phyloP scores from a whole-genome alignment of 2,329 filamentous ascomycete genomes.

The Cytospora schulzeri region DNA sequence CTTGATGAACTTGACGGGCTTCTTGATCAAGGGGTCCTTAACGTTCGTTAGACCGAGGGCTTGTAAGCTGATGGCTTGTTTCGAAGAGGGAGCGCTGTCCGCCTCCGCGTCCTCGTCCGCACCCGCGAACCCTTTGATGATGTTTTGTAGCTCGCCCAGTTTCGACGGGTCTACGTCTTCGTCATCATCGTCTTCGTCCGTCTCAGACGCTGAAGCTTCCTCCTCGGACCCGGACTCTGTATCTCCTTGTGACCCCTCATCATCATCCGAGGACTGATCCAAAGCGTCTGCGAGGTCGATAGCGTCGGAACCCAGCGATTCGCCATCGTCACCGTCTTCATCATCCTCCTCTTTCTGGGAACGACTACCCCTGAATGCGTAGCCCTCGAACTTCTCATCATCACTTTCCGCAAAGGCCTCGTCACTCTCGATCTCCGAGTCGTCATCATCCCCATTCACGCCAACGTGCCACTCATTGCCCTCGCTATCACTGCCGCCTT shows the following conservation, averaged over 20 bases:
- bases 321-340: slow-evolving; percentile 47
- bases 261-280: slow-evolving; percentile 49
- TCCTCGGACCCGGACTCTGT: slow-evolving; percentile 49
- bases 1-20: slow-evolving; percentile 73
- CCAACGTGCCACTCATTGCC: slow-evolving; percentile 86
- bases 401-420: slow-evolving; percentile 90
- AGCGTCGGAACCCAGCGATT: slow-evolving; percentile 44
- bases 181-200: slow-evolving; percentile 46
- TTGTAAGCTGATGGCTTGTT: slow-evolving; percentile 71
- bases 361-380: slow-evolving; percentile 56
- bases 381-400: slow-evolving; percentile 81
- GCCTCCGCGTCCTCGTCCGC: slow-evolving; percentile 55
- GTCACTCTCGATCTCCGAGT: slow-evolving; percentile 67
- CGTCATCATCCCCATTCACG: slow-evolving; percentile 58
- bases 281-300: slow-evolving; percentile 28
- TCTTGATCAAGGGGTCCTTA: slow-evolving; percentile 75
- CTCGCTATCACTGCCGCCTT: slow-evolving; percentile 81
- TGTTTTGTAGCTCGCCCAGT: slow-evolving; percentile 65
- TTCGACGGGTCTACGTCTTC: slow-evolving; percentile 54
- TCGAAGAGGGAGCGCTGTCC: slow-evolving; percentile 52
- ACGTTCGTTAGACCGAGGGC: slow-evolving; percentile 73
- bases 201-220: slow-evolving; percentile 46
- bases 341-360: slow-evolving; percentile 31
- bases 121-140: slow-evolving; percentile 70
- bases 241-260: slow-evolving; percentile 47